Base-by-base conservation (phyloP, 2,329 filamentous ascomycete genomes). In the Nothophaeocryptopus gaeumannii region DNA sequence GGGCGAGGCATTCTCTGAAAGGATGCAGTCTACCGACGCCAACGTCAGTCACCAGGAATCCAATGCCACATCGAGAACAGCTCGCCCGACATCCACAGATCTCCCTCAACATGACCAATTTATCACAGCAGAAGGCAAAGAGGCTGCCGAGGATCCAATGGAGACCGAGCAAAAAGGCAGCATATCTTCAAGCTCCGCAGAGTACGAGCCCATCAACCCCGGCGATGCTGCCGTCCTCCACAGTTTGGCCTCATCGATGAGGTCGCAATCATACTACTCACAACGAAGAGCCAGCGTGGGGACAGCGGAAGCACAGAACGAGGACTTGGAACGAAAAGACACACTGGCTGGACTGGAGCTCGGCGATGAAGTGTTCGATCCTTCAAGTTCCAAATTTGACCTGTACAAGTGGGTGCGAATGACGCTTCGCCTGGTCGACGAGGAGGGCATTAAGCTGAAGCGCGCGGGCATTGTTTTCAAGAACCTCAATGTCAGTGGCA, bases 401-500 rank as follows among this genome's bases (percentile, higher is more conserved):
- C 71, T 79, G 9, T 72, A 76, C 55, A 80, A 75, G 63, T 82
- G 77, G 68, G 63, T 75, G 38, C 71, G 70, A 8, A 74, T 75
- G 68, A 72, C 75, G 44, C 65, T 80, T 56, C 70, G 72, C 40
- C 58, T 77, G 30, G 66, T 84, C 32, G 74, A 81, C 32, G 74
- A 75, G 13, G 79, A 85, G 50, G 78, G 80, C 0, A 70, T 84
- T 39, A 75, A 73, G 50, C 68, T 72, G 53, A 77, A 72, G 56
- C 71, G 72, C 5, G 78, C 83, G 0, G 83, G 84, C 3, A 74
- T 88, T 5, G 77, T 79, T 0, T 88, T 82, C 70, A 80, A 80
- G 52, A 75, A 86, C 44, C 74, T 89, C 31, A 79, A 79, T 48
- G 82, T 89, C 0, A 83, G 76, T 5, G 86, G 86, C 0, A 83